These are phyloP conservation scores for Yarrowia sp. DNA, from an alignment of 805 yeast genomes.

Conservation along the genomic window DNA sequence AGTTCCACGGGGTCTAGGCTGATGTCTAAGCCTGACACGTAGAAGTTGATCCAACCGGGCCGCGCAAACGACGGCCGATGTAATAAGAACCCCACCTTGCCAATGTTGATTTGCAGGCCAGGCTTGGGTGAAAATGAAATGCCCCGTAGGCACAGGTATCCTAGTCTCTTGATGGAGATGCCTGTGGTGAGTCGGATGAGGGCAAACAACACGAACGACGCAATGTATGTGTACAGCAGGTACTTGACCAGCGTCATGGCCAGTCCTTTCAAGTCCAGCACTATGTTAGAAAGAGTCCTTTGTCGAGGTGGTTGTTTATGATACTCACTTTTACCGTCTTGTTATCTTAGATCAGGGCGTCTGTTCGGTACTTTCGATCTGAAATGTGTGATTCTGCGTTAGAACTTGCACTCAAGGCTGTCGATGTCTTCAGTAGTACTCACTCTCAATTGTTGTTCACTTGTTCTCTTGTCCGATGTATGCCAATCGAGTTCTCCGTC, in stretches of 20 bases:
- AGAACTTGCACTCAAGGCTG: neutral
- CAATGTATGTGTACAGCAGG: constrained; percentile 18
- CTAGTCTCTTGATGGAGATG: constrained; percentile 42
- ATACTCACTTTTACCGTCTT: constrained; percentile 6
- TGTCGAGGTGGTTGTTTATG: neutral
- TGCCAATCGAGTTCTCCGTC: too few relatives aligned
- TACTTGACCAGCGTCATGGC: constrained; percentile 19
- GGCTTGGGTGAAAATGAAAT: constrained; percentile 37
- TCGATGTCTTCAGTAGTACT: neutral
- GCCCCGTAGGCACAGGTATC: constrained; percentile 42
- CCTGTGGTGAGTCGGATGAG: constrained; percentile 42
- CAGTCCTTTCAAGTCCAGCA: constrained; percentile 13
- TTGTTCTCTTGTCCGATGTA: neutral
- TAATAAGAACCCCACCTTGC: constrained; percentile 38
- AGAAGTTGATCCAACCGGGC: constrained; percentile 41
- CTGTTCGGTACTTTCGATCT: neutral
- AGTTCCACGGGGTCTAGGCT: constrained; percentile 33
- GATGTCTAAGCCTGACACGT: constrained; percentile 37
- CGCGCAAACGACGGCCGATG: constrained; percentile 43
- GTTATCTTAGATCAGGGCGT: neutral
- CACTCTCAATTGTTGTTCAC: neutral
- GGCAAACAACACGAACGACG: constrained; percentile 40
- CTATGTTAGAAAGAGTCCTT: neutral
- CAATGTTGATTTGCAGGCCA: constrained; percentile 39
- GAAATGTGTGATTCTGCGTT: neutral